Evolutionary conservation across 441 rosid genomes (phyloP).

Genomic region (Mallotus japonicus): DNA sequence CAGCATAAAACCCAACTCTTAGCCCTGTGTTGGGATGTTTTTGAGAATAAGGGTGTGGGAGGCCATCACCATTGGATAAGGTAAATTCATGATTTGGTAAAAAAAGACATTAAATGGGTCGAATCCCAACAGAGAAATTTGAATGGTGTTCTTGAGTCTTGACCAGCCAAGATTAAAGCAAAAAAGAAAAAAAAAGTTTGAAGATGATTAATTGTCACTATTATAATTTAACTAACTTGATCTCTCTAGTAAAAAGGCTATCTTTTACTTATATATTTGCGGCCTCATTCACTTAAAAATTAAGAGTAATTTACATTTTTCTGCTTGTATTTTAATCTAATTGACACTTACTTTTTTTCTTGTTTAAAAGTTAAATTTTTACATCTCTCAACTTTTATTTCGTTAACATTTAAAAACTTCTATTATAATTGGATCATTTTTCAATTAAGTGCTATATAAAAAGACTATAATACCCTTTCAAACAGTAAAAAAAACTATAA

Average conservation of each 20-base stretch:
- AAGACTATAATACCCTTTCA: no score
- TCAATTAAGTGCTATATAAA: no score
- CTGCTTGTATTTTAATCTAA: no score
- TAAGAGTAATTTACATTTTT: no score
- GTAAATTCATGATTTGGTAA: conserved; percentile 11
- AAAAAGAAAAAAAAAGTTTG: neutral
- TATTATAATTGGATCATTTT: no score
- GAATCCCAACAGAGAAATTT: conserved; percentile 3
- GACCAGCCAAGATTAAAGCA: conserved; percentile 19
- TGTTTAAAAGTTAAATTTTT: no score
- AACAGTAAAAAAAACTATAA: no score
- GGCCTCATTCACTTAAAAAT: no score
- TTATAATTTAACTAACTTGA: neutral
- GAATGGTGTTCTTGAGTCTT: conserved; percentile 24
- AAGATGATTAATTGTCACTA: neutral
- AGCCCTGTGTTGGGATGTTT: conserved; percentile 10
- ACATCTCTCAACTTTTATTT: no score
- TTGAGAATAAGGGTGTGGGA: conserved; percentile 13
- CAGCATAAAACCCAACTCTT: conserved; percentile 4
- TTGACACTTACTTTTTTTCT: no score
- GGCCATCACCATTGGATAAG: conserved; percentile 27
- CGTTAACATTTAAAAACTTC: no score
- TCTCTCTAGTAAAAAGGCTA: neutral
- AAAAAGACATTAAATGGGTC: neutral
- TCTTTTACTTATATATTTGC: neutral